These are phyloP conservation scores for Zalaria obscura DNA, from an alignment of 2,329 filamentous ascomycete species.

Conservation along the genomic window DNA sequence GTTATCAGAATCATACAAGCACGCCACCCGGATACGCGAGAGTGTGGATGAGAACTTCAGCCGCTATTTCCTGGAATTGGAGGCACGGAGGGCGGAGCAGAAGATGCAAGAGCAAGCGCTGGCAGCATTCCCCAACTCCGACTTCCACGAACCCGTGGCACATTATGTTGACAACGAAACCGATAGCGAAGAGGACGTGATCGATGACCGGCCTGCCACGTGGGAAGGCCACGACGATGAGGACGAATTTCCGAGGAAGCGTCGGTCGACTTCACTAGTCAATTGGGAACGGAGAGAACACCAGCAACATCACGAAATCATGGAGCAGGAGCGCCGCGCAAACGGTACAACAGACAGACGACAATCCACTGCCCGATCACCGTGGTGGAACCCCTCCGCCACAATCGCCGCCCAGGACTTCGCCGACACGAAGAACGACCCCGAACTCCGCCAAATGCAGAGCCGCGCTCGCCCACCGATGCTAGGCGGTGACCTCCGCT, in stretches of 20 bases:
- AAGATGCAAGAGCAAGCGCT: slow-evolving; percentile 66
- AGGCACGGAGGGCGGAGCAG: slow-evolving; percentile 65
- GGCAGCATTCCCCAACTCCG: slow-evolving; percentile 59
- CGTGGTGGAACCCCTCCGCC: slow-evolving; percentile 23
- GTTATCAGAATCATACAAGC: slow-evolving; percentile 29
- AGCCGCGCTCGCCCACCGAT: slow-evolving; percentile 63
- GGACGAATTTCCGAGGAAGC: slow-evolving; percentile 15
- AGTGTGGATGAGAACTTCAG: slow-evolving; percentile 64
- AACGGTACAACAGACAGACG: slow-evolving; percentile 20
- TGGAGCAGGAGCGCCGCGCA: slow-evolving; percentile 37
- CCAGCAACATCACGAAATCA: slow-evolving; percentile 59
- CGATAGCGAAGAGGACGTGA: slow-evolving; percentile 32
- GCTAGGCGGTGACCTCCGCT: slow-evolving; percentile 68
- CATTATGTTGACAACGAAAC: slow-evolving; percentile 57
- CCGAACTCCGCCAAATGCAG: slow-evolving; percentile 38
- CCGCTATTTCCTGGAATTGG: slow-evolving; percentile 64
- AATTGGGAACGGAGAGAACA: slow-evolving; percentile 69
- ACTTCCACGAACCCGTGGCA: slow-evolving; percentile 54
- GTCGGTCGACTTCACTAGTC: slow-evolving; percentile 48
- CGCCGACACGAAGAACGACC: slow-evolving; percentile 13
- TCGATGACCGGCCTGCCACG: slow-evolving; percentile 22
- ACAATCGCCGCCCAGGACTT: slow-evolving; percentile 10
- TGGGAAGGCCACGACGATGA: slow-evolving; percentile 25
- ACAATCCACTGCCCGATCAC: slow-evolving; percentile 10
- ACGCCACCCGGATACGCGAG: slow-evolving; percentile 42